These are phyloP conservation scores for Pythium myriotylum DNA, from an alignment of 352 stramenopile genomes.

Conservation along the genomic window DNA sequence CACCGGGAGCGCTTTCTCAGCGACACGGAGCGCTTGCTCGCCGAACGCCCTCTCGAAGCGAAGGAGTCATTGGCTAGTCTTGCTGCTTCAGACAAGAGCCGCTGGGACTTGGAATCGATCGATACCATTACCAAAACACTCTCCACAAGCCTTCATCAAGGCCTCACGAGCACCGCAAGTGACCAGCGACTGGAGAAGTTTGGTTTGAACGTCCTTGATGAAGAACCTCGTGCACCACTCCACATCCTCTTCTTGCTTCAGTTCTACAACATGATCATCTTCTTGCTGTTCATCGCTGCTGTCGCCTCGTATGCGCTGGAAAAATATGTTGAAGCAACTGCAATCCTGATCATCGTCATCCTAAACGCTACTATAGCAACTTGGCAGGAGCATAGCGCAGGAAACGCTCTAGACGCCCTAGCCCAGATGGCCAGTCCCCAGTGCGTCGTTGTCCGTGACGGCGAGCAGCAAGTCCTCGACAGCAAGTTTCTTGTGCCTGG, in stretches of 20 bases:
- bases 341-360: conserved; percentile 66
- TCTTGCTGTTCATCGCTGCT: conserved; percentile 60
- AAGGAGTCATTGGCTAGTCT: conserved; percentile 62
- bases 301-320: conserved; percentile 55
- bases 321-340: conserved; percentile 71
- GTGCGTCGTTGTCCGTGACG: conserved; percentile 65
- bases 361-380: conserved; percentile 69
- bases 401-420: conserved; percentile 68
- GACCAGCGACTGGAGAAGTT: conserved; percentile 47
- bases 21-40: conserved; percentile 56
- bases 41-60: too few relatives aligned
- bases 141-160: conserved; percentile 49
- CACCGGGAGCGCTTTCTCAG: conserved; percentile 66
- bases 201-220: conserved; percentile 59
- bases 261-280: conserved; percentile 84
- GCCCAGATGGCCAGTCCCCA: conserved; percentile 66
- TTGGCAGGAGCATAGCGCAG: conserved; percentile 62
- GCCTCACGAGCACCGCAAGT: conserved; percentile 43
- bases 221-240: conserved; percentile 61
- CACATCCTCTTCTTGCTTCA: conserved; percentile 70
- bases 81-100: conserved; percentile 52
- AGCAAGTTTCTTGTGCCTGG: conserved; percentile 75
- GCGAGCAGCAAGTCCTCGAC: conserved; percentile 61
- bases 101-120: conserved; percentile 46
- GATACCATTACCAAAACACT: conserved; percentile 56